Evolutionary conservation across 495 filamentous ascomycete genomes (phyloP), one percentile per base, ranked within the genome.

Genomic region (Delitschia confertaspora): DNA sequence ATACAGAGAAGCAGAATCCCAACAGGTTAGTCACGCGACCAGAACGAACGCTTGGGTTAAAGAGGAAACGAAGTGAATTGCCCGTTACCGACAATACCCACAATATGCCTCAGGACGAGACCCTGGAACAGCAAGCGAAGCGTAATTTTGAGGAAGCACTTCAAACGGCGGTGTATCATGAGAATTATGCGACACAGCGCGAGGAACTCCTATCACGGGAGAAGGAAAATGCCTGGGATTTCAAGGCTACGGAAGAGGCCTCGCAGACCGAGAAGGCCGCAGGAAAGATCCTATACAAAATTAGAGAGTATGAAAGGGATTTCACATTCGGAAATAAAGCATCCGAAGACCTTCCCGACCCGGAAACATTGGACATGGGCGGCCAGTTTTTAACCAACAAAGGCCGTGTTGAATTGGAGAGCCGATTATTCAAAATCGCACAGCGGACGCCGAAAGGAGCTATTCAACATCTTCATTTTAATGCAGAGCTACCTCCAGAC

Each of bases 381-480:
- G 62, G 62, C 5, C 60, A 60, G 20, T 65, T 65, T 33, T 48
- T 65, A 8, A 58, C 53, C 13, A 65, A 65, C 38, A 55, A 51
- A 33, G 21, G 46, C 2, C 47, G 58, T 6, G 64, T 65, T 8
- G 55, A 62, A 27, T 14, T 42, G 16, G 1, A 39, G 27, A 65
- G 62, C 41, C 51, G 47, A 21, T 20, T 64, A 8, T 64, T 49
- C 42, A 7, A 44, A 6, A 60, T 65, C 24, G 46, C 61, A 4
- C 26, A 49, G 18, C 6, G 35, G 23, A 51, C 59, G 43, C 62
- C 62, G 0, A 65, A 65, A 51, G 62, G 62, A 0, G 39, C 43
- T 11, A 55, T 62, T 37, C 44, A 60, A 34, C 62, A 65, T 37
- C 46, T 65, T 10, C 62, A 65, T 38, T 65, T 65, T 56, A 65